Base-by-base conservation (phyloP, 352 stramenopile species). In the Globisporangium abappressorium region DNA sequence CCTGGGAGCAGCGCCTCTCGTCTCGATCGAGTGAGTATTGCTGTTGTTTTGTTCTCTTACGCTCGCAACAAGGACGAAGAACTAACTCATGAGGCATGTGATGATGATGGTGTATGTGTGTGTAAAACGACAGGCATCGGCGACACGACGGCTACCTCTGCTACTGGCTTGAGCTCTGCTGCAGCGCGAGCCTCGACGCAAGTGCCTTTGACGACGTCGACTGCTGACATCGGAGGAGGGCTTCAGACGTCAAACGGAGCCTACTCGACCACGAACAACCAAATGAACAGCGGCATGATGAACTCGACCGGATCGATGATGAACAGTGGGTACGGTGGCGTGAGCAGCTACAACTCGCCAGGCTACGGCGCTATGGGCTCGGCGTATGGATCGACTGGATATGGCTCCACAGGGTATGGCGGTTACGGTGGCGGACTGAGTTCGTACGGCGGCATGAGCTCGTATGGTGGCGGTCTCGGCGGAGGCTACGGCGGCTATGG, bases 1-100 rank as follows among this genome's bases (percentile, higher is more conserved):
- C 81, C 8, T 89, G 81, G 81, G 81, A 89, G 58, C 83, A 82
- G 57, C 65, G 64, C 14, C 62, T 65, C 14, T 54, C 65, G 9
- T 71, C 75, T 5, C 71, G 70, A 66, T 55, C 72, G 33, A 70
- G 76, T 86, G 56, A 36, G 61, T 59, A 24, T 14, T 14, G 8
- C 55, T 49, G 49, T 20, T n/a, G 6, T 5, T 55, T 28, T 61
- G 30, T 24, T 38, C 7, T 58, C 14, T 66, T 26, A 30, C 34
- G 33, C 15, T 3, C 30, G 30, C 30, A n/a, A 6, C 46, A 24
- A 28, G 14, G 51, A 7, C 38, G 8, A 34, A 14, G 18, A 26
- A 53, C 38, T 64, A 26, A 53, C 38, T 64, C 14, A 64, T 11
- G 5, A 22, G 28, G 9, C 20, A 46, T 46, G 9, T 61, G 15